Percentiles rank a stretch among this genome's conserved stretches.
phyloP scores from a whole-genome alignment of 805 yeast species.

The Lipomyces oligophaga region DNA sequence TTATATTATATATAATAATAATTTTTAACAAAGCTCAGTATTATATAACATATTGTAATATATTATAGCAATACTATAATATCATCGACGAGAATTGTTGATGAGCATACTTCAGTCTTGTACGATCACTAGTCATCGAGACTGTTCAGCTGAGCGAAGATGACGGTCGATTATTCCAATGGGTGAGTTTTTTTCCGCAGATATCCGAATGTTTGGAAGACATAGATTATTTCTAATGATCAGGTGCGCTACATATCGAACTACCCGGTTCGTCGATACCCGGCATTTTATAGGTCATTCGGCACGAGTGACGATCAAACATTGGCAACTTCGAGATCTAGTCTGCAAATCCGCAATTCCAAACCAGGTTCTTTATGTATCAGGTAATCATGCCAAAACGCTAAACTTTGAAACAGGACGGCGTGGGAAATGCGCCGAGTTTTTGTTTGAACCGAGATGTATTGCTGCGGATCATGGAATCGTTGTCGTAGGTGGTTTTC shows the following conservation, averaged over 20 bases:
- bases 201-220: too few relatives aligned
- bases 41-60: too few relatives aligned
- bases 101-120: too few relatives aligned
- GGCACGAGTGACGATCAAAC: constrained; percentile 39
- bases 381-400: constrained; percentile 49
- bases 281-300: constrained; percentile 16
- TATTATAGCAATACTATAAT: too few relatives aligned
- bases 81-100: too few relatives aligned
- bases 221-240: too few relatives aligned
- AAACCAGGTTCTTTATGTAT: constrained; percentile 55
- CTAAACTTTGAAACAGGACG: constrained; percentile 43
- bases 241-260: constrained; percentile 14
- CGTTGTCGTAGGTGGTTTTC: constrained; percentile 53
- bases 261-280: constrained; percentile 21
- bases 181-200: too few relatives aligned
- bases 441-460: constrained; percentile 69
- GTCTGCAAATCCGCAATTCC: constrained; percentile 47
- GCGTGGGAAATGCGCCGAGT: constrained; percentile 43
- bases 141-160: too few relatives aligned
- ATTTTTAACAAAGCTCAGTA: too few relatives aligned
- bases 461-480: constrained; percentile 55
- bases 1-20: too few relatives aligned
- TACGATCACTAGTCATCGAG: too few relatives aligned
- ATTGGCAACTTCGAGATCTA: constrained; percentile 83
- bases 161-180: too few relatives aligned